Base-by-base conservation (phyloP, 116 monocot genomes). In the Iris pallida region DNA sequence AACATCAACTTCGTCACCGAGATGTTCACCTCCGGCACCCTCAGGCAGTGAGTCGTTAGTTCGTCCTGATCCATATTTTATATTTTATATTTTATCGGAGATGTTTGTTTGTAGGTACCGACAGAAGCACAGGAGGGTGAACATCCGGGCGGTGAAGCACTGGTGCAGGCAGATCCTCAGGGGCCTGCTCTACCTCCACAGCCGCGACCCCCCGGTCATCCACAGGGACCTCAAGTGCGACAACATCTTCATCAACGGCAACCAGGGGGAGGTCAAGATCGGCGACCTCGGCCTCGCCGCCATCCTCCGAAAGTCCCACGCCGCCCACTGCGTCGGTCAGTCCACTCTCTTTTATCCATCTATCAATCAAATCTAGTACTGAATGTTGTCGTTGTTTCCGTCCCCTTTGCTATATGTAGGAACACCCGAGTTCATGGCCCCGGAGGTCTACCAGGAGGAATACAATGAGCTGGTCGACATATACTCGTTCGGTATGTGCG, bases 341-440 rank as follows among this genome's bases (percentile, higher is more conserved):
- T 30, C 20, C 30, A 7, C 45, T 40, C n/a, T n/a, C n/a, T n/a
- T n/a, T n/a, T n/a, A n/a, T n/a, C n/a, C n/a, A n/a, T n/a, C n/a
- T n/a, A n/a, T n/a, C n/a, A n/a, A n/a, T n/a, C n/a, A n/a, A n/a
- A n/a, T n/a, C n/a, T n/a, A n/a, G n/a, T n/a, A n/a, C n/a, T n/a
- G n/a, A n/a, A n/a, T n/a, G n/a, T n/a, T n/a, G n/a, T n/a, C n/a
- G n/a, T n/a, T n/a, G n/a, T n/a, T n/a, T n/a, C n/a, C n/a, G n/a
- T n/a, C n/a, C n/a, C n/a, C n/a, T n/a, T n/a, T n/a, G n/a, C n/a
- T n/a, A n/a, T n/a, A n/a, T n/a, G 16, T 64, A 80, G 87, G 87
- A 5, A 88, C 88, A 1, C 88, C 88, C 2, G 88, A 88, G 64
- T 88, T 88, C 79, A 88, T 88, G 88, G 88, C 88, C 7, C 88